Evolutionary conservation across 768 basidiomycete genomes (phyloP).

Genomic region (Mycena leptocephala): DNA sequence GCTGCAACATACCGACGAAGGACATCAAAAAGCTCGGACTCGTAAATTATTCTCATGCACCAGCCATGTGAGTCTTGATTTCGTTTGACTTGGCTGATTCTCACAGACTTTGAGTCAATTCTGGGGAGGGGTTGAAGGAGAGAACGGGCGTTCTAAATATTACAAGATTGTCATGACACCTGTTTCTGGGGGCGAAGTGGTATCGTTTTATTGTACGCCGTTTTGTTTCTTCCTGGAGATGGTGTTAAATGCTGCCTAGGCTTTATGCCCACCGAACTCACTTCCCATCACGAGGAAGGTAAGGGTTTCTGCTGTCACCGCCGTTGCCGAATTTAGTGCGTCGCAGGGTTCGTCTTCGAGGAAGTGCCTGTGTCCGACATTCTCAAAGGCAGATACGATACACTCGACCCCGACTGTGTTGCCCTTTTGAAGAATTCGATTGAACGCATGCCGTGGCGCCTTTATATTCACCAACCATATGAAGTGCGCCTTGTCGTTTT

Average conservation of each 20-base stretch:
- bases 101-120: slow-evolving; percentile 42
- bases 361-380: slow-evolving; percentile 51
- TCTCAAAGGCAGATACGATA: slow-evolving; percentile 44
- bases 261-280: slow-evolving; percentile 53
- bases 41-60: slow-evolving; percentile 47
- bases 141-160: slow-evolving; percentile 49
- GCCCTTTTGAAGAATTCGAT: slow-evolving; percentile 46
- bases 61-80: slow-evolving; percentile 45
- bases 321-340: neutral
- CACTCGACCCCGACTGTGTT: slow-evolving; percentile 50
- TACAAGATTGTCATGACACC: slow-evolving; percentile 55
- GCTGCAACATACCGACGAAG: slow-evolving; percentile 48
- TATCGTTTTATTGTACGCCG: slow-evolving; percentile 49
- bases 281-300: slow-evolving; percentile 49
- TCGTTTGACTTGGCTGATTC: neutral
- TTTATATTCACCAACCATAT: slow-evolving; percentile 53
- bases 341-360: slow-evolving; percentile 48
- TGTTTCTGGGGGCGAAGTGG: slow-evolving; percentile 47
- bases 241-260: slow-evolving; percentile 28
- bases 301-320: neutral
- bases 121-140: slow-evolving; percentile 49
- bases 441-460: slow-evolving; percentile 54
- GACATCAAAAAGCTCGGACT: slow-evolving; percentile 49
- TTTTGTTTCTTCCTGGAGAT: neutral
- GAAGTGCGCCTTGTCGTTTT: slow-evolving; percentile 29